Base-by-base conservation (phyloP, 176 grass and related monocot species). In the Avena eriantha region DNA sequence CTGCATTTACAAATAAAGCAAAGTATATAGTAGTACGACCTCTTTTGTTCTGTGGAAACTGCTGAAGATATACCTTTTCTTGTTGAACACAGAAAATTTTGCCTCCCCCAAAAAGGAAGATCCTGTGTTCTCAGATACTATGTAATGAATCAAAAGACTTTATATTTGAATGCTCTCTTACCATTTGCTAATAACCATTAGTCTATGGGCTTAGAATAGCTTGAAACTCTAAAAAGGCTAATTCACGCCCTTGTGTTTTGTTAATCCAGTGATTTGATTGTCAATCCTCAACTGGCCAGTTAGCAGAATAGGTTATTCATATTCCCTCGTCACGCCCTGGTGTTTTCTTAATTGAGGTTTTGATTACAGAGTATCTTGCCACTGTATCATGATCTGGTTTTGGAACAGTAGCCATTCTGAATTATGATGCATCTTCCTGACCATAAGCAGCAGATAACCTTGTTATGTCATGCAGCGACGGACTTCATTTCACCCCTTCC, bases 401-500 rank as follows among this genome's bases (percentile, higher is more conserved):
- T 49, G 23, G 7, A 70, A 60, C 45, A 68, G 21, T 69, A 7
- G 6, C 51, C 53, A 2, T 82, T 35, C 3, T 73, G 43, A 39
- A 59, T 60, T 74, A 49, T 0, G 1, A 7, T 36, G 47, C 48
- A 41, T 65, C 50, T 61, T 71, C 23, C 24, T 45, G 46, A 57
- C 4, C 43, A 8, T 8, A 71, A 46, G 33, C 33, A 34, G 31
- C 17, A 60, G 49, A 50, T 85, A 85, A 89, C 10, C 11, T 75
- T 56, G 60, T 24, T 78, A 49, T 18, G 15, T 8, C 78, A 26
- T 77, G 79, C 85, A 95, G 95, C 31, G 95, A 98, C 29, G 91
- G 93, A 4, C 87, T 98, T 57, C 95, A 98, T 80, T 95, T 98
- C 73, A 77, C 93, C 18, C 60, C 88, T 10, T 16, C 21, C 1